These are phyloP conservation scores for Arabis hirsuta DNA, from an alignment of 345 rosid genomes.

Conservation along the genomic window DNA sequence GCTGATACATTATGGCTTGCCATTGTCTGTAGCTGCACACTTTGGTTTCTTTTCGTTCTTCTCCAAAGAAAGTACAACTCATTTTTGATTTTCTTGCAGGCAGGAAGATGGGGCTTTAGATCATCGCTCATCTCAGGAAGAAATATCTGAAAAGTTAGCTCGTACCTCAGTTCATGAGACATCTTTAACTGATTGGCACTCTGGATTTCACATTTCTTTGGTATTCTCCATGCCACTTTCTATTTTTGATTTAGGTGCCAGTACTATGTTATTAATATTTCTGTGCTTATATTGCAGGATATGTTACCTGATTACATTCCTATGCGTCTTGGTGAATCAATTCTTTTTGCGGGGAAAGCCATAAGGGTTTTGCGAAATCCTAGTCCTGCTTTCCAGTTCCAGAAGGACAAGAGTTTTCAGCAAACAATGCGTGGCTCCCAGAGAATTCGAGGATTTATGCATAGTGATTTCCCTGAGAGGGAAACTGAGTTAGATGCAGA, in stretches of 20 bases:
- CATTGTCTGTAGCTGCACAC: not conserved
- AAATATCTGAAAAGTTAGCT: conserved; percentile 64
- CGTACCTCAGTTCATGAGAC: conserved; percentile 73
- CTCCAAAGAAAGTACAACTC: not conserved
- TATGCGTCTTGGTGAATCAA: conserved; percentile 90
- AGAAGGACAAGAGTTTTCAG: conserved; percentile 57
- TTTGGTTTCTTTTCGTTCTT: conserved; percentile 27
- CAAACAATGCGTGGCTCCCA: conserved; percentile 56
- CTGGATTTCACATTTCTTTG: conserved; percentile 89
- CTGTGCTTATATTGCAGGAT: conserved; percentile 63
- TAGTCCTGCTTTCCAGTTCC: conserved; percentile 69
- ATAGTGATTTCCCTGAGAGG: conserved; percentile 55
- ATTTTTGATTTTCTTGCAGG: conserved; percentile 51
- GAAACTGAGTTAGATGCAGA: conserved; percentile 57
- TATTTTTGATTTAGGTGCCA: not conserved
- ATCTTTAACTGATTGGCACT: conserved; percentile 93
- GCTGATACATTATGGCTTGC: conserved; percentile 5
- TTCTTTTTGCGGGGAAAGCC: conserved; percentile 98
- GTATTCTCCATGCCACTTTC: conserved; percentile 49
- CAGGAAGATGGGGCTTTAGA: conserved; percentile 77
- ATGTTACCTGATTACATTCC: conserved; percentile 91
- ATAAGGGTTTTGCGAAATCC: conserved; percentile 94
- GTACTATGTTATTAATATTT: conserved; percentile 29
- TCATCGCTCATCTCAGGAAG: conserved; percentile 60
- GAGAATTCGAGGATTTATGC: conserved; percentile 64